Evolutionary conservation across 164 flowering plant genomes (phyloP).

Genomic region (Nelumbo lutea): DNA sequence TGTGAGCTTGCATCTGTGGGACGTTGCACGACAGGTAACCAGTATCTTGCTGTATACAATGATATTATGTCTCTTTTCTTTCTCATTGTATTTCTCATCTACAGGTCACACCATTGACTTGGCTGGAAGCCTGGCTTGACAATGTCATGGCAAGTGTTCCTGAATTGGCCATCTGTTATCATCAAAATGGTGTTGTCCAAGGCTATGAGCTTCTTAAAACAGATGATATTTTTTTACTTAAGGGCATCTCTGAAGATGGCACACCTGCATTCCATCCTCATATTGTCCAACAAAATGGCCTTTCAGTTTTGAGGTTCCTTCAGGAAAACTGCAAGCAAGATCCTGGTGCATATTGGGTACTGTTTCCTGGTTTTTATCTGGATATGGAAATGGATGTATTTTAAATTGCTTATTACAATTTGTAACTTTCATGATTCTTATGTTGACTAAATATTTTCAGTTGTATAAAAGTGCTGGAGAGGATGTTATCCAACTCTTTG

Average conservation of each 20-base stretch:
- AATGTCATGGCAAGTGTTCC: conserved; percentile 99
- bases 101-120: conserved; percentile 85
- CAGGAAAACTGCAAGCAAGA: conserved; percentile 97
- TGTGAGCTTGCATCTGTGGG: conserved; percentile 98
- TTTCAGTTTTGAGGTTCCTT: conserved; percentile 88
- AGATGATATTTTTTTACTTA: conserved; percentile 80
- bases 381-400: not conserved
- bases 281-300: conserved; percentile 97
- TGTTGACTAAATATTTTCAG: conserved; percentile 32
- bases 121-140: conserved; percentile 99
- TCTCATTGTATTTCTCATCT: conserved; percentile 5
- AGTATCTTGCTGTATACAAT: not conserved
- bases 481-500: conserved; percentile 93
- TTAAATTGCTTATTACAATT: not conserved
- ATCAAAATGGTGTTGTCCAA: conserved; percentile 88
- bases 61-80: not conserved
- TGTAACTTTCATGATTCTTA: not conserved
- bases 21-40: conserved; percentile 62
- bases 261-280: conserved; percentile 93
- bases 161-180: conserved; percentile 96
- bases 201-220: conserved; percentile 96
- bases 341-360: conserved; percentile 99
- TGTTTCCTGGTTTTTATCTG: conserved; percentile 4
- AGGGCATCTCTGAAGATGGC: conserved; percentile 93
- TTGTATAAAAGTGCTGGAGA: conserved; percentile 93